Conservation (phyloP, 2,329 filamentous ascomycete species). For the Orbilia oligospora region DNA sequence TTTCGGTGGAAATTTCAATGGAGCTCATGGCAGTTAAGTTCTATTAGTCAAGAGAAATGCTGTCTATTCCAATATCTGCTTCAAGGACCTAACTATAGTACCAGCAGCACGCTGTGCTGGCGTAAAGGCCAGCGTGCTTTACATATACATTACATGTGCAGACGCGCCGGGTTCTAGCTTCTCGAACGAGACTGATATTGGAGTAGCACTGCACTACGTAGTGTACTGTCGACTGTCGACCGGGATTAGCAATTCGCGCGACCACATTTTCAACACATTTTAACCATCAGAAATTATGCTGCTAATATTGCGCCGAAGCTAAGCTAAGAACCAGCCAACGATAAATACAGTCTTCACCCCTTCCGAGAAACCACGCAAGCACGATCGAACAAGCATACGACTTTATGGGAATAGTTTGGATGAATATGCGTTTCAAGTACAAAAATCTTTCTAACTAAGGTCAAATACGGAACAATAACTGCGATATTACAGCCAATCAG, state of each 20-base stretch:
- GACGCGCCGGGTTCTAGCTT: slow-evolving; percentile 22
- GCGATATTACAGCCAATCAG: neutral
- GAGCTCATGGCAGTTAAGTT: neutral
- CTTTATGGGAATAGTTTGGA: slow-evolving; percentile 10
- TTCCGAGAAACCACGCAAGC: neutral
- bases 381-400: neutral
- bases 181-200: slow-evolving; percentile 9
- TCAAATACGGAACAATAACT: neutral
- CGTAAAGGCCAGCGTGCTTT: slow-evolving; percentile 31
- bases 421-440: neutral
- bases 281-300: no score
- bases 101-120: slow-evolving; percentile 19
- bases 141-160: slow-evolving; percentile 32
- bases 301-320: neutral
- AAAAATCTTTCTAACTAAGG: neutral
- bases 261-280: slow-evolving; percentile 31
- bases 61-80: neutral
- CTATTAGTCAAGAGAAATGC: slow-evolving; percentile 6
- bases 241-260: neutral
- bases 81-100: slow-evolving; percentile 22
- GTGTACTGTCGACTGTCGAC: slow-evolving; percentile 14
- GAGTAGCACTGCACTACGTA: neutral
- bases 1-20: neutral
- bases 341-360: slow-evolving; percentile 19
- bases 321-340: neutral